phyloP scores from a whole-genome alignment of 2,329 filamentous ascomycete species.

The Trichocomaceae sp. region DNA sequence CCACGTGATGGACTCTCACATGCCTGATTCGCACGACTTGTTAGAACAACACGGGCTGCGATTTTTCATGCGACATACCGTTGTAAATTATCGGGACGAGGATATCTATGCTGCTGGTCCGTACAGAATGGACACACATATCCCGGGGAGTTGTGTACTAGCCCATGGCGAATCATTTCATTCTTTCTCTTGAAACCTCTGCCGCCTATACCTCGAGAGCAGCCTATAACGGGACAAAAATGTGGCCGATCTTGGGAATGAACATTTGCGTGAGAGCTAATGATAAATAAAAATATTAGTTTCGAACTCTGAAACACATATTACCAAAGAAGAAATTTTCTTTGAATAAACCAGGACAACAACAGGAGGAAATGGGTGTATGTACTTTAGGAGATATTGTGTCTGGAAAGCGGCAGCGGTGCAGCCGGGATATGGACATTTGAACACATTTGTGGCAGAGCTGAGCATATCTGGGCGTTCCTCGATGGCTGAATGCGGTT shows the following conservation, averaged over 20 bases:
- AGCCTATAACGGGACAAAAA: constrained; percentile 55
- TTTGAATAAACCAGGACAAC: neutral
- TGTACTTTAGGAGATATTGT: constrained; percentile 59
- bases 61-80: constrained; percentile 50
- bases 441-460: constrained; percentile 34
- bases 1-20: constrained; percentile 83
- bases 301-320: neutral
- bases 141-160: constrained; percentile 89
- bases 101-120: constrained; percentile 88
- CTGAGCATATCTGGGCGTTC: constrained; percentile 27
- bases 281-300: constrained; percentile 3
- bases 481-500: neutral
- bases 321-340: neutral
- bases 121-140: constrained; percentile 96
- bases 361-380: constrained; percentile 21
- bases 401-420: constrained; percentile 56
- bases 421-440: constrained; percentile 52
- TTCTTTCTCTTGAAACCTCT: constrained; percentile 65
- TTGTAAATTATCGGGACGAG: constrained; percentile 90
- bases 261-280: constrained; percentile 51
- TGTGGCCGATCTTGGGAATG: constrained; percentile 58
- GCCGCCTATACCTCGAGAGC: constrained; percentile 54
- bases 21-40: constrained; percentile 53
- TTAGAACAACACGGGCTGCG: neutral
- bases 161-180: constrained; percentile 67